Conservation (phyloP, 1,139 yeast genomes). For the Diutina mesorugosa region DNA sequence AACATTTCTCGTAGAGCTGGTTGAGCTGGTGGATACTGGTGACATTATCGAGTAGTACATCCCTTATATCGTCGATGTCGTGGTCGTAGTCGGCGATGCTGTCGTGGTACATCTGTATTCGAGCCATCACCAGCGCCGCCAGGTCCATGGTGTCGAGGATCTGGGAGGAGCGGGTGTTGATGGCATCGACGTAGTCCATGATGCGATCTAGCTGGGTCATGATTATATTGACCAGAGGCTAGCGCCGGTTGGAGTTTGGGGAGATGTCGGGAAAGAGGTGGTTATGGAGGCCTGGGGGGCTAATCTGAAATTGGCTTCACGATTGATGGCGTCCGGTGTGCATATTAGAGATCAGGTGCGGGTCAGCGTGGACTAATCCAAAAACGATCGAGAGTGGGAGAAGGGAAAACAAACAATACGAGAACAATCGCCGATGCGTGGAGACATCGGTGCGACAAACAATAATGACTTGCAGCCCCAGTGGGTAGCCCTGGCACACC, state of each 20-base stretch:
- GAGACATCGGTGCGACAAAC: background rate
- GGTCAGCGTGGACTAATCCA: background rate
- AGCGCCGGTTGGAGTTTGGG: no score
- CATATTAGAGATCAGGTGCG: background rate
- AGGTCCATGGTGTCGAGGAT: constrained; percentile 8
- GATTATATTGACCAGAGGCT: background rate
- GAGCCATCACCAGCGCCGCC: background rate
- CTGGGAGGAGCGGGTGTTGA: background rate
- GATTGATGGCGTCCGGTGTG: background rate
- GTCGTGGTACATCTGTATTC: constrained; percentile 11
- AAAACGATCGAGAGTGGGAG: background rate
- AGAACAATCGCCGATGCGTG: background rate
- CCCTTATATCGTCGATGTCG: constrained; percentile 17
- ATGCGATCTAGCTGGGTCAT: background rate
- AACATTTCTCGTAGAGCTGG: constrained; percentile 19
- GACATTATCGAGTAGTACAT: constrained; percentile 13
- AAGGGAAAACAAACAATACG: background rate
- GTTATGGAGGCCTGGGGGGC: background rate
- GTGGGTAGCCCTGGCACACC: no score
- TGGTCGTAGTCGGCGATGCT: constrained; percentile 17
- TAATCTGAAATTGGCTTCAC: background rate
- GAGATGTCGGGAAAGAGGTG: background rate
- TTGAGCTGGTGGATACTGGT: constrained; percentile 15
- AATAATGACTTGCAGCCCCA: background rate
- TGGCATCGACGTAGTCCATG: background rate